These are phyloP conservation scores for Saturnispora quitensis DNA, from an alignment of 805 yeast genomes.

Conservation along the genomic window DNA sequence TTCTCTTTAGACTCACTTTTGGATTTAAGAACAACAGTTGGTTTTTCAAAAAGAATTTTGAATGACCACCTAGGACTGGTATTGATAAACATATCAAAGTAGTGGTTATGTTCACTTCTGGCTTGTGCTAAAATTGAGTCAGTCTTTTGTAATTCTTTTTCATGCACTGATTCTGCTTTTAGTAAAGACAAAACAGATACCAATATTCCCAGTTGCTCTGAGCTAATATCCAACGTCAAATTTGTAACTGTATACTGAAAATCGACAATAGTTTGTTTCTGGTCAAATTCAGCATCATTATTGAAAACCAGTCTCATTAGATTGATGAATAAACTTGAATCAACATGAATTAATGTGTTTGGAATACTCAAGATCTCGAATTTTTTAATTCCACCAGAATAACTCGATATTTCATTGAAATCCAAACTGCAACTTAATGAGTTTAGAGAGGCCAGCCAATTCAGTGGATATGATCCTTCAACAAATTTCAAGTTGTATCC, in stretches of 20 bases:
- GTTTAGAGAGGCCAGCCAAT: conserved; percentile 30
- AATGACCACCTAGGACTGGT: conserved; percentile 17
- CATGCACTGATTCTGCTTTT: not conserved
- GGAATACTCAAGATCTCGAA: conserved; percentile 29
- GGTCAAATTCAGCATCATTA: conserved; percentile 17
- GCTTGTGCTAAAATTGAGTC: not conserved
- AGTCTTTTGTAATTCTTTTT: no score
- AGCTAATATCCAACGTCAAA: conserved; percentile 36
- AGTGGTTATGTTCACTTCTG: not conserved
- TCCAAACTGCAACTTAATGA: conserved; percentile 26
- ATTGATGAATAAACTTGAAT: conserved; percentile 17
- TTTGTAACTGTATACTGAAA: conserved; percentile 35
- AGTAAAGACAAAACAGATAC: conserved; percentile 9
- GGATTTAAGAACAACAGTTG: conserved; percentile 20
- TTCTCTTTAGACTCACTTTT: conserved; percentile 3
- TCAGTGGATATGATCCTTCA: conserved; percentile 35
- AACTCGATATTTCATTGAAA: conserved; percentile 13
- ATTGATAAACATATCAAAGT: not conserved
- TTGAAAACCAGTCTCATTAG: conserved; percentile 13
- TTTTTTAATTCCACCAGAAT: conserved; percentile 10
- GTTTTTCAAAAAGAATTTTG: conserved; percentile 23
- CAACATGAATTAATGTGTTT: conserved; percentile 12
- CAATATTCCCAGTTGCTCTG: conserved; percentile 31
- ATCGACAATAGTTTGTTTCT: conserved; percentile 23
- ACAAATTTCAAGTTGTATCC: conserved; percentile 38